Evolutionary conservation across 2,329 filamentous ascomycete genomes (phyloP).

Genomic region (Clonostachys rhizophaga): DNA sequence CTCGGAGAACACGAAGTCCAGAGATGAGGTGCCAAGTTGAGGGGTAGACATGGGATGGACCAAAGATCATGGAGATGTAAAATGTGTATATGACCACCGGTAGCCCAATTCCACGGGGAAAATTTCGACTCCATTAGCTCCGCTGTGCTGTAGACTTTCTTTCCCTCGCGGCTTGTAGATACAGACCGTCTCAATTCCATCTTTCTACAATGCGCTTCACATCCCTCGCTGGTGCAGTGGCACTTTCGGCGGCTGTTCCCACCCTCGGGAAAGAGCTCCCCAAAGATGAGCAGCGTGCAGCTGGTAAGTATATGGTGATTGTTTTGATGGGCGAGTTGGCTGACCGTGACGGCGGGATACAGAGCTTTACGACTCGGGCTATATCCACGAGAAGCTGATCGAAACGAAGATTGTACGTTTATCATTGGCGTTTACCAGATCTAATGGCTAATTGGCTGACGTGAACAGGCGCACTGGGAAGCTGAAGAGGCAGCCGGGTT

Average conservation of each 20-base stretch:
- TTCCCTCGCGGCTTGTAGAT: too few relatives aligned
- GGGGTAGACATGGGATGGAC: too few relatives aligned
- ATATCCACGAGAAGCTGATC: constrained; percentile 12
- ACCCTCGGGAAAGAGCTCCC: constrained; percentile 9
- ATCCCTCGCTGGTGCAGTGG: constrained; percentile 4
- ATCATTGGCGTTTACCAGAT: not conserved
- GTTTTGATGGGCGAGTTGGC: not conserved
- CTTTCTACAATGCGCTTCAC: constrained; percentile 9
- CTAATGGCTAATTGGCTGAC: not conserved
- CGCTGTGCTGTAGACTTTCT: too few relatives aligned
- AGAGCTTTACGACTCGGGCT: constrained; percentile 14
- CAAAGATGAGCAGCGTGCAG: constrained; percentile 10
- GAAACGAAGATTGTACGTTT: constrained; percentile 7
- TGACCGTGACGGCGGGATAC: not conserved
- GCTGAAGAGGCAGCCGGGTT: constrained; percentile 12
- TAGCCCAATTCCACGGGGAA: too few relatives aligned
- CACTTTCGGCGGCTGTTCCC: constrained; percentile 4
- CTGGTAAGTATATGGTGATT: constrained; percentile 1
- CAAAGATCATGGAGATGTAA: too few relatives aligned
- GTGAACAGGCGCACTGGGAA: constrained; percentile 7
- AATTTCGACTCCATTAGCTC: too few relatives aligned
- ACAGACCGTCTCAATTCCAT: not conserved
- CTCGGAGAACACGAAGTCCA: too few relatives aligned
- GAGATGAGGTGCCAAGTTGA: too few relatives aligned
- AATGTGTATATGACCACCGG: too few relatives aligned